Conservation (phyloP, 2,329 filamentous ascomycete genomes). For the Cucurbitaria berberidis region DNA sequence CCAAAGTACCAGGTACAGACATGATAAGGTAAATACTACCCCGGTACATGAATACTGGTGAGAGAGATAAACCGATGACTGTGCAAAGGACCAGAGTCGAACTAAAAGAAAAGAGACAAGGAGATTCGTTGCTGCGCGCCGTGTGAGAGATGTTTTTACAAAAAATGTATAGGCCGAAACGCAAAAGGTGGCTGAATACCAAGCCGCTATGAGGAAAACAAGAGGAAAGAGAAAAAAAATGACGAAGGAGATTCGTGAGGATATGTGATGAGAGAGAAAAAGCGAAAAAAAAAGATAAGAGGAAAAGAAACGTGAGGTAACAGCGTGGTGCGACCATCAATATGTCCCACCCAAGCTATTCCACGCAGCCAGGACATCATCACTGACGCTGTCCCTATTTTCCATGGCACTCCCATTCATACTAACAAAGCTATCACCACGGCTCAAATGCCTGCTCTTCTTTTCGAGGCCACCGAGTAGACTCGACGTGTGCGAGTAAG, state of each 20-base stretch:
- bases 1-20: no score
- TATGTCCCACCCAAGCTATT: slow-evolving; percentile 52
- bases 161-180: no score
- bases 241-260: background rate
- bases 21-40: no score
- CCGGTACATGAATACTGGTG: background rate
- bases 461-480: slow-evolving; percentile 15
- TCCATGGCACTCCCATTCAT: slow-evolving; percentile 20
- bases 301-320: background rate
- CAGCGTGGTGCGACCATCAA: slow-evolving; percentile 1
- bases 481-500: slow-evolving; percentile 17
- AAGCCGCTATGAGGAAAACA: no score
- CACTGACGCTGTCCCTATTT: slow-evolving; percentile 49
- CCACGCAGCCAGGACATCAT: slow-evolving; percentile 57
- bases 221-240: background rate
- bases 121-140: no score
- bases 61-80: no score
- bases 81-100: no score
- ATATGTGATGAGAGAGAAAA: background rate
- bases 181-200: no score
- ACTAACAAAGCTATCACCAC: slow-evolving; percentile 33
- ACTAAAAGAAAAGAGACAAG: no score
- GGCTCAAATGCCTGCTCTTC: slow-evolving; percentile 21
- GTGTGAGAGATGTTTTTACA: no score
- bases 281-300: background rate